phyloP scores from a whole-genome alignment of 441 rosid genomes.

The Breynia disticha region DNA sequence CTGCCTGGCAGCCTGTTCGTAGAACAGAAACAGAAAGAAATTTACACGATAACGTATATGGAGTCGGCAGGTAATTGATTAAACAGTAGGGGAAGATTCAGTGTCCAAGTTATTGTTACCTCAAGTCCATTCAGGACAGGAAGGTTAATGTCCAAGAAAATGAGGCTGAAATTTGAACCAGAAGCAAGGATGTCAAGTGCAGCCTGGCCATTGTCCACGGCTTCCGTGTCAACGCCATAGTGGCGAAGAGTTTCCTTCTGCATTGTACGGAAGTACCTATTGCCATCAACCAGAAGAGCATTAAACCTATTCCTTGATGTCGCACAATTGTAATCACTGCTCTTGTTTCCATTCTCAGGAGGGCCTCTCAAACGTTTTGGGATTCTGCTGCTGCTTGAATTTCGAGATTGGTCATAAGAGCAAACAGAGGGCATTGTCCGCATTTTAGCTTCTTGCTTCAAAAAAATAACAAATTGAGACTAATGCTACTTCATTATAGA shows the following conservation, averaged over 20 bases:
- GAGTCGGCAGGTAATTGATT: no score
- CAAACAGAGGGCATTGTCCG: no score
- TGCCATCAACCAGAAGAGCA: constrained; percentile 26
- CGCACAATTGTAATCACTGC: not conserved
- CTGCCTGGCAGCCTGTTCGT: constrained; percentile 32
- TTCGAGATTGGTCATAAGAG: no score
- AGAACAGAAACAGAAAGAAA: not conserved
- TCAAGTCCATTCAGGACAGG: constrained; percentile 59
- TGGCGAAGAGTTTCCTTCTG: constrained; percentile 36
- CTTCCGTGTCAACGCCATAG: constrained; percentile 31
- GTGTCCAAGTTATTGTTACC: constrained; percentile 22
- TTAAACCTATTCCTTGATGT: constrained; percentile 11
- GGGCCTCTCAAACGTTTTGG: no score
- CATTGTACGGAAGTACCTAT: constrained; percentile 12
- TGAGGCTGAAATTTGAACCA: constrained; percentile 43
- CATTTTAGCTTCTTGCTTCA: no score
- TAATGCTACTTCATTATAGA: no score
- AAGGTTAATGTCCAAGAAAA: constrained; percentile 58
- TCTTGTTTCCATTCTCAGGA: no score
- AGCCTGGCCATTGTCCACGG: constrained; percentile 41
- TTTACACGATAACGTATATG: not conserved
- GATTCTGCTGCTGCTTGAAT: no score
- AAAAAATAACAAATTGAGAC: no score
- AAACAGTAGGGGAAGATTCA: not conserved
- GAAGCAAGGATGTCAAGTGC: constrained; percentile 41